These are phyloP conservation scores for Thinopyrum elongatum DNA, from an alignment of 176 grass and related monocot species.

Conservation along the genomic window DNA sequence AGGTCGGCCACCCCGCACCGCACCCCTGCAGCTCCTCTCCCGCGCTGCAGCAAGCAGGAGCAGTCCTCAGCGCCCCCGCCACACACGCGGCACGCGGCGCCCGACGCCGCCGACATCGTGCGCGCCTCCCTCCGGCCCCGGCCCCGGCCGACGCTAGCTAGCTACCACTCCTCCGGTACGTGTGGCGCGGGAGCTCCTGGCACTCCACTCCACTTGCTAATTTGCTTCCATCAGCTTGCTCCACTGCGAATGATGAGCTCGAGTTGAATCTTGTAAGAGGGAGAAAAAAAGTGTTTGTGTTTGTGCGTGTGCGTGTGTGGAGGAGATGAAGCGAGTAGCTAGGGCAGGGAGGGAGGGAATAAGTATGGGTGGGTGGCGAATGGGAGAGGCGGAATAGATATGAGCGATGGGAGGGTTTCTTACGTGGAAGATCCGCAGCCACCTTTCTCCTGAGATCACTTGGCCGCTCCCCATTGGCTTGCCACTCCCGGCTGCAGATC, in stretches of 20 bases:
- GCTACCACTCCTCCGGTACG: background rate
- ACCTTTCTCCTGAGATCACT: constrained; percentile 34
- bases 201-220: constrained; percentile 20
- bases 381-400: constrained; percentile 29
- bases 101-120: constrained; percentile 45
- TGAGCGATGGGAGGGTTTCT: constrained; percentile 38
- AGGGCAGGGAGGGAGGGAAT: constrained; percentile 34
- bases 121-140: background rate
- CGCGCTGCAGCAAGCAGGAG: constrained; percentile 1
- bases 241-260: constrained; percentile 6
- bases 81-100: constrained; percentile 40
- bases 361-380: constrained; percentile 31
- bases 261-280: constrained; percentile 3
- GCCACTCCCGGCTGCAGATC: background rate
- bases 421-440: constrained; percentile 54
- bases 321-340: constrained; percentile 42
- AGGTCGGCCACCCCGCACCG: constrained; percentile 45
- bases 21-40: constrained; percentile 3
- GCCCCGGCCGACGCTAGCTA: background rate
- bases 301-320: constrained; percentile 33
- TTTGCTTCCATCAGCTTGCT: constrained; percentile 12
- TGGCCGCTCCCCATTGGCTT: constrained; percentile 23
- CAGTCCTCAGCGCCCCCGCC: constrained; percentile 35
- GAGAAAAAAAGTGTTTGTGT: background rate
- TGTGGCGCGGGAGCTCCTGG: background rate